These are phyloP conservation scores for Sclerotinia borealis DNA, from an alignment of 2,329 filamentous ascomycete species.

Conservation along the genomic window DNA sequence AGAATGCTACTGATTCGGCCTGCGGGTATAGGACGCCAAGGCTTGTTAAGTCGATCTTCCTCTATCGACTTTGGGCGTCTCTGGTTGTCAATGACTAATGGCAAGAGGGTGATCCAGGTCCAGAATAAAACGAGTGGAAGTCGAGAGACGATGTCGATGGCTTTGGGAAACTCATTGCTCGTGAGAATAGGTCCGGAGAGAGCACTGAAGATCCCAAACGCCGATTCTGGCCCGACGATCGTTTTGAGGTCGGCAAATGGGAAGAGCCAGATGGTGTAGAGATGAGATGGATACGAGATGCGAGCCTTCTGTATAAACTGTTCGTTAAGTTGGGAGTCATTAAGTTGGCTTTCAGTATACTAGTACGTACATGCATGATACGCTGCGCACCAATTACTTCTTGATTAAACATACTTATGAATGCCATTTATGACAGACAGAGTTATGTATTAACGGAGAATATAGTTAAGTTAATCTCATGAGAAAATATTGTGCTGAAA, in stretches of 20 bases:
- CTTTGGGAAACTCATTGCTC: no score
- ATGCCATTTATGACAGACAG: no score
- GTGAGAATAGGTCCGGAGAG: background rate
- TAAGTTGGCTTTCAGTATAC: no score
- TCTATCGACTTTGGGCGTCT: slow-evolving; percentile 24
- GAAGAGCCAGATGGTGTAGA: background rate
- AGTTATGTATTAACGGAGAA: no score
- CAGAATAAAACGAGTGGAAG: slow-evolving; percentile 7
- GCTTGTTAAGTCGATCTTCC: slow-evolving; percentile 32
- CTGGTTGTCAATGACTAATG: slow-evolving; percentile 31
- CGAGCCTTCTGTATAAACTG: no score
- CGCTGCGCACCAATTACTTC: no score
- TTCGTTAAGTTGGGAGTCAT: no score
- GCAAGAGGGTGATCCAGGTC: slow-evolving; percentile 26
- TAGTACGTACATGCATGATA: no score
- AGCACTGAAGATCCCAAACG: background rate
- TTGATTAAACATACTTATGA: no score
- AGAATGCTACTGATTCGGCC: slow-evolving; percentile 22
- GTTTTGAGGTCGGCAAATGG: background rate
- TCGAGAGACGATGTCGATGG: background rate
- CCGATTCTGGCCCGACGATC: background rate
- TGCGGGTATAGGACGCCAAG: slow-evolving; percentile 31
- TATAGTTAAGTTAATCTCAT: no score
- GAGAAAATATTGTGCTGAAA: no score
- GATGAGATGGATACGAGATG: no score